Evolutionary conservation across 2,329 filamentous ascomycete species (phyloP).

Genomic region (Aspergillus pseudonomiae): DNA sequence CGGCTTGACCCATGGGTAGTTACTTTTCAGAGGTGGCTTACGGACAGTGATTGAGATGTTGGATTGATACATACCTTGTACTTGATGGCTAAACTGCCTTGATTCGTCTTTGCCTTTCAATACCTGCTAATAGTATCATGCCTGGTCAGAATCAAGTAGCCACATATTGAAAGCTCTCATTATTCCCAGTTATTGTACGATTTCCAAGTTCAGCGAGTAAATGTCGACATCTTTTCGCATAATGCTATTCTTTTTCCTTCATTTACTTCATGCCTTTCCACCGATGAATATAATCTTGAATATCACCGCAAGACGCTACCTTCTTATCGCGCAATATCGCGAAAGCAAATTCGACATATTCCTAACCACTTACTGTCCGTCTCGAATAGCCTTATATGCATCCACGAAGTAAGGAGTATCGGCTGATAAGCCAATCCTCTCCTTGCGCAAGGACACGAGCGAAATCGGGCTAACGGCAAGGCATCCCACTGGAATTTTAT

Average conservation of each 20-base stretch:
- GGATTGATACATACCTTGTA: neutral
- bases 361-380: neutral
- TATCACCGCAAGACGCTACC: neutral
- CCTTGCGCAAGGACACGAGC: neutral
- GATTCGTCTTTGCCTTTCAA: neutral
- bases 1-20: too few species aligned
- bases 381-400: neutral
- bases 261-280: neutral
- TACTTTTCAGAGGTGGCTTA: neutral
- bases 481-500: neutral
- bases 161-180: neutral
- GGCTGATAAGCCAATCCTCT: neutral
- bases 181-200: neutral
- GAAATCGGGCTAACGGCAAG: neutral
- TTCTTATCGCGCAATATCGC: neutral
- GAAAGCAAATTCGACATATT: neutral
- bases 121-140: neutral
- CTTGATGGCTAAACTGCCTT: neutral
- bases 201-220: neutral
- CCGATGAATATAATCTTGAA: neutral
- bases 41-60: neutral
- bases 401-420: neutral
- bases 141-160: neutral
- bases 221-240: neutral
- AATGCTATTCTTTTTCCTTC: neutral